Evolutionary conservation across 2,329 filamentous ascomycete genomes (phyloP).

Genomic region (Aspergillaceae sp.): DNA sequence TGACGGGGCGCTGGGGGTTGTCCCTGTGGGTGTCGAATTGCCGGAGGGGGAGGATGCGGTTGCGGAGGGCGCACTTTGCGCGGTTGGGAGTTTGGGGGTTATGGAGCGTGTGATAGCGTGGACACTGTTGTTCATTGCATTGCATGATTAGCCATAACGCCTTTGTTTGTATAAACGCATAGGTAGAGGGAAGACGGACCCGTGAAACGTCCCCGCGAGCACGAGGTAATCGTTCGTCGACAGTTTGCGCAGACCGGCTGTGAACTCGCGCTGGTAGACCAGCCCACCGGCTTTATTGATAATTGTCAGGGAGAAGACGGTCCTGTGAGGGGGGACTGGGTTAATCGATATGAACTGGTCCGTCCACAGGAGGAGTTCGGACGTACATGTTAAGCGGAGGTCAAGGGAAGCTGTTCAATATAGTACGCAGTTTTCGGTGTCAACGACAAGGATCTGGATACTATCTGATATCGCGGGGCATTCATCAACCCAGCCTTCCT

Average conservation of each 20-base stretch:
- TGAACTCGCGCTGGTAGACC: conserved; percentile 91
- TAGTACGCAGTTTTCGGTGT: too few species aligned
- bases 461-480: too few species aligned
- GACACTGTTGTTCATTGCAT: conserved; percentile 36
- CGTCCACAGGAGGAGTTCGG: background rate
- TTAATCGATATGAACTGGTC: background rate
- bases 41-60: conserved; percentile 28
- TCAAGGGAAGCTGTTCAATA: too few species aligned
- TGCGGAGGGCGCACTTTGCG: conserved; percentile 8
- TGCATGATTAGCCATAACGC: conserved; percentile 1
- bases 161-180: background rate
- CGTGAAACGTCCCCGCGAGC: conserved; percentile 93
- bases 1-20: background rate
- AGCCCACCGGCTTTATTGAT: conserved; percentile 98
- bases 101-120: conserved; percentile 56
- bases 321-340: conserved; percentile 48
- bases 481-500: too few species aligned
- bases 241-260: conserved; percentile 76
- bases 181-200: conserved; percentile 43
- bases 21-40: conserved; percentile 20
- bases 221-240: conserved; percentile 95
- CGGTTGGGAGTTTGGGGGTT: conserved; percentile 34
- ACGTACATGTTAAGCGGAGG: background rate
- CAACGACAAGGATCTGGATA: too few species aligned
- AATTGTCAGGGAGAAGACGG: conserved; percentile 88